Evolutionary conservation across 345 rosid genomes (phyloP).

Genomic region (Boechera retrofracta): DNA sequence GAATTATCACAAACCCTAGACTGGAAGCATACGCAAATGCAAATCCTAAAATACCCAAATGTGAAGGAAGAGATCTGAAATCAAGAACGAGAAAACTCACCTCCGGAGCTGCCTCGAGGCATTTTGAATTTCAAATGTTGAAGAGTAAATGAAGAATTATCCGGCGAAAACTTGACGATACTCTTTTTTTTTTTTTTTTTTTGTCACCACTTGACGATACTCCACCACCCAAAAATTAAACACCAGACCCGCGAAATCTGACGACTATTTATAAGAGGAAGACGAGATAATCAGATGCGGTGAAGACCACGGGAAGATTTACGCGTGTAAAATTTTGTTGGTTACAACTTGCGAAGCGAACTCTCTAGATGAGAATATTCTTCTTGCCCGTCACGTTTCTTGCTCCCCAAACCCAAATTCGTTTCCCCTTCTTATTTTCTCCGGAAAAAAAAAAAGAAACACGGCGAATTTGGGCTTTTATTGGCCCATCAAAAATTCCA

Average conservation of each 20-base stretch:
- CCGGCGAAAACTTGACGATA: background rate
- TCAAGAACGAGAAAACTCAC: constrained; percentile 3
- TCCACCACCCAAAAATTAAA: background rate
- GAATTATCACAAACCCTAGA: too few relatives aligned
- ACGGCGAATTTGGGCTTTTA: background rate
- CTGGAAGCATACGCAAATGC: background rate
- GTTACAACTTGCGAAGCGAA: background rate
- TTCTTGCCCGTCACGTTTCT: constrained; percentile 30
- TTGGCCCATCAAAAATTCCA: background rate
- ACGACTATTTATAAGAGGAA: constrained; percentile 1
- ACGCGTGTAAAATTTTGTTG: background rate
- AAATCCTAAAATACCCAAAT: background rate
- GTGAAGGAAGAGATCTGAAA: background rate
- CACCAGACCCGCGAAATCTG: background rate
- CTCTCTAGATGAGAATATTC: constrained; percentile 25
- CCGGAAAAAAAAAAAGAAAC: background rate
- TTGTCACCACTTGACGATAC: background rate
- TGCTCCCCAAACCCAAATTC: background rate
- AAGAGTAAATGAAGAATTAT: background rate
- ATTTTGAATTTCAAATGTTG: constrained; percentile 8
- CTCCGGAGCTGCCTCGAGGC: constrained; percentile 40
- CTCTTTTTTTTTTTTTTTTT: too few relatives aligned
- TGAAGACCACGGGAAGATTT: background rate
- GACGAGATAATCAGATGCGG: background rate
- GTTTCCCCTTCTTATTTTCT: background rate